A percentile compares a stretch with the other conserved stretches of the same genome.
phyloP scores from a whole-genome alignment of 371 early-diverging fungal species.

The Homolaphlyctis polyrhiza region DNA sequence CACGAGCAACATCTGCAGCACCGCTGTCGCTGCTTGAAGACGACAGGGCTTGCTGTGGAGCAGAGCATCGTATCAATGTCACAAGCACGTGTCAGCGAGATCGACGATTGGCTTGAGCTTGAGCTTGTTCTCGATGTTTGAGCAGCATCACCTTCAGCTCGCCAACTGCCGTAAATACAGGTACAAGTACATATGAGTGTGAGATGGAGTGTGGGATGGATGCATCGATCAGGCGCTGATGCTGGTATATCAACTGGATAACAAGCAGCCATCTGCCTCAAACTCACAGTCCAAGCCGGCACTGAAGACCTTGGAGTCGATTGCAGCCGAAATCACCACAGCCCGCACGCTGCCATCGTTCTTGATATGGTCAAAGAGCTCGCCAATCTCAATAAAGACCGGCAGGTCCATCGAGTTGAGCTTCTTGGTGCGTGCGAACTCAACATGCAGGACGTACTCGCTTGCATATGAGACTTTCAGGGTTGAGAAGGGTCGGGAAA shows the following conservation, averaged over 20 bases:
- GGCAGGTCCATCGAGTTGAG: conserved; percentile 71
- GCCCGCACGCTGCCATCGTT: conserved; percentile 60
- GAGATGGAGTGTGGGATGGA: too few relatives aligned
- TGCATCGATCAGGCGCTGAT: too few relatives aligned
- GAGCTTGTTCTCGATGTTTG: too few relatives aligned
- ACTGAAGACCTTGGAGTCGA: conserved; percentile 71
- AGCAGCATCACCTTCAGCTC: too few relatives aligned
- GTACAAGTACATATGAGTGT: too few relatives aligned
- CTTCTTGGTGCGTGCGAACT: conserved; percentile 74
- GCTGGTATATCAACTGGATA: too few relatives aligned
- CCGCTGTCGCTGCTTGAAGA: not conserved
- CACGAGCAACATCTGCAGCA: not conserved
- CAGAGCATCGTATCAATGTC: not conserved
- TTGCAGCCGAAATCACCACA: conserved; percentile 64
- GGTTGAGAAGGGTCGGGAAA: conserved; percentile 5
- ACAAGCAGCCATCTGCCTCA: not conserved
- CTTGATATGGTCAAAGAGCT: conserved; percentile 52
- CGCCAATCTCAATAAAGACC: conserved; percentile 51
- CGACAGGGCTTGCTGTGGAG: not conserved
- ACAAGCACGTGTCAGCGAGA: not conserved
- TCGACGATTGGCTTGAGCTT: not conserved
- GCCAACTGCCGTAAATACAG: too few relatives aligned
- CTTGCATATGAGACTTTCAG: conserved; percentile 6
- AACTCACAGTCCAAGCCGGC: conserved; percentile 82
- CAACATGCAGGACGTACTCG: conserved; percentile 64